phyloP scores from a whole-genome alignment of 441 rosid species.

The Adansonia rubrostipa region DNA sequence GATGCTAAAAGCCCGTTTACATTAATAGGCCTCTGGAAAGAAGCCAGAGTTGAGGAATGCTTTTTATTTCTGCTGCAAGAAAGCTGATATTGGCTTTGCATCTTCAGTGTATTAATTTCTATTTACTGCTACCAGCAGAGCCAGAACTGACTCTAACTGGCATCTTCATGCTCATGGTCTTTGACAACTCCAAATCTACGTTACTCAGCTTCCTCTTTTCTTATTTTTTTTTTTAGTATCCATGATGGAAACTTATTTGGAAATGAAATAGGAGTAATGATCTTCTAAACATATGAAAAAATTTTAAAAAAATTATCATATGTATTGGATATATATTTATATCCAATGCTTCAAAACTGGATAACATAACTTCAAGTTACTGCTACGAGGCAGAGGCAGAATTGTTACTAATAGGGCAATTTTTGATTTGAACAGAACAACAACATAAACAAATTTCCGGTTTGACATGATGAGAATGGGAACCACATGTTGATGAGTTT shows the following conservation, averaged over 20 bases:
- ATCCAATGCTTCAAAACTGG: no score
- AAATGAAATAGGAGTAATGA: no score
- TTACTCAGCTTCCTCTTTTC: no score
- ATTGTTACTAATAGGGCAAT: background rate
- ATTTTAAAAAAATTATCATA: no score
- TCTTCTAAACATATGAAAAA: no score
- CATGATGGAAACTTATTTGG: no score
- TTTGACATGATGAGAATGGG: conserved; percentile 5
- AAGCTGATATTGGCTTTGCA: background rate
- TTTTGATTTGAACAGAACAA: background rate
- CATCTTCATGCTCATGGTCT: background rate
- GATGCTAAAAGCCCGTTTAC: conserved; percentile 11
- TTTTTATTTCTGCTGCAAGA: background rate
- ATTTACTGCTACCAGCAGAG: background rate
- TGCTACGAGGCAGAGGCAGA: background rate
- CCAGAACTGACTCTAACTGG: background rate
- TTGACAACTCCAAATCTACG: no score
- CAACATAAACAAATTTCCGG: background rate
- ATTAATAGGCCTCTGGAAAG: background rate
- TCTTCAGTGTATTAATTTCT: background rate
- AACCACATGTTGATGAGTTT: conserved; percentile 15
- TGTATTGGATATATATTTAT: no score
- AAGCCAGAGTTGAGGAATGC: conserved; percentile 14
- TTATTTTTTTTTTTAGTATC: no score
- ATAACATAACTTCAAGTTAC: background rate